A percentile compares a stretch with the other conserved stretches of the same genome.
Conservation (phyloP, 306 rosid species). For the Rubus idaeus region DNA sequence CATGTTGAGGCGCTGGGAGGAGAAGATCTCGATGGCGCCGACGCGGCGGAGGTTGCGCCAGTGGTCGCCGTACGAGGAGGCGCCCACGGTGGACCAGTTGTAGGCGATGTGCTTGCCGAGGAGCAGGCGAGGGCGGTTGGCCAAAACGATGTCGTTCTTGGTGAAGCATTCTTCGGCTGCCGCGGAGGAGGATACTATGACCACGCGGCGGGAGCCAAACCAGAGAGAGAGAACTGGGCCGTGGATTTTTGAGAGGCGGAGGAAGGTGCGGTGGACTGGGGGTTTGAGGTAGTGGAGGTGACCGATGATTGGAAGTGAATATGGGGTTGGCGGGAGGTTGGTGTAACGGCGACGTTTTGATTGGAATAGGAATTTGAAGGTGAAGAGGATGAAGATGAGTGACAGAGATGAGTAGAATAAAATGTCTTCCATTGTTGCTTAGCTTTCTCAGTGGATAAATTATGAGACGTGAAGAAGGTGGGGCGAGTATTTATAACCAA, state of each 20-base stretch:
- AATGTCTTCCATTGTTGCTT: slow-evolving; percentile 1
- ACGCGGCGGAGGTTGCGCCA: slow-evolving; percentile 89
- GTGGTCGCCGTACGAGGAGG: slow-evolving; percentile 60
- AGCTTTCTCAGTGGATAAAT: not conserved
- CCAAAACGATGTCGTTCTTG: slow-evolving; percentile 56
- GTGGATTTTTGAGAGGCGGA: slow-evolving; percentile 39
- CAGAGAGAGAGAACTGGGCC: slow-evolving; percentile 42
- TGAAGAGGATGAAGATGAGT: slow-evolving; percentile 25
- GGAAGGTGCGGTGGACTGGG: slow-evolving; percentile 42
- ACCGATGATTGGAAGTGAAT: slow-evolving; percentile 55
- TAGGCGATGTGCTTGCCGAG: slow-evolving; percentile 43
- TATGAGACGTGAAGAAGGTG: not conserved
- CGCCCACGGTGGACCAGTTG: slow-evolving; percentile 32
- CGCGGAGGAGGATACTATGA: slow-evolving; percentile 50
- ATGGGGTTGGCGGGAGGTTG: slow-evolving; percentile 56
- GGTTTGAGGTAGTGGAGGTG: slow-evolving; percentile 51
- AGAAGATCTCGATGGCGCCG: slow-evolving; percentile 53
- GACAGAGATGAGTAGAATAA: slow-evolving; percentile 14
- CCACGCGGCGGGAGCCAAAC: slow-evolving; percentile 38
- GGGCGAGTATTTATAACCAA: not conserved
- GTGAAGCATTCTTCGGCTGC: slow-evolving; percentile 66
- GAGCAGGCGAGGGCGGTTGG: slow-evolving; percentile 42
- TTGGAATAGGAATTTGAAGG: slow-evolving; percentile 32
- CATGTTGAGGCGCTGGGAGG: slow-evolving; percentile 29
- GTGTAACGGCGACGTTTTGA: not conserved